phyloP scores from a whole-genome alignment of 2,329 filamentous ascomycete species.

The Fonsecaea erecta region DNA sequence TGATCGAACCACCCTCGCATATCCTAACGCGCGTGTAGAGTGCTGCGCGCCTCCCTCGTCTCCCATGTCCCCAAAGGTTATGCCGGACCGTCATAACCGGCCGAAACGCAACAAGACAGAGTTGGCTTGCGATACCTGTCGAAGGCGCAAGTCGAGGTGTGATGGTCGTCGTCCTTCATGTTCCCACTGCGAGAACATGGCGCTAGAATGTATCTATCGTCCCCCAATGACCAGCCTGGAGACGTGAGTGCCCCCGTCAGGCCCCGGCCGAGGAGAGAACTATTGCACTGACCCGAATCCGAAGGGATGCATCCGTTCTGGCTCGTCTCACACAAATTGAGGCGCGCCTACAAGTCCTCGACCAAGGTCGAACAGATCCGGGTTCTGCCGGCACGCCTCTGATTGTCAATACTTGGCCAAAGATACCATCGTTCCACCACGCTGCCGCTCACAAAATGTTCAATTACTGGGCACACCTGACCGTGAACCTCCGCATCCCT shows the following conservation, averaged over 20 bases:
- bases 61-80: conserved; percentile 8
- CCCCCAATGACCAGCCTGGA: conserved; percentile 16
- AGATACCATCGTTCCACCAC: conserved; percentile 16
- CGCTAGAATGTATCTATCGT: conserved; percentile 15
- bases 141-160: conserved; percentile 12
- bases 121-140: conserved; percentile 19
- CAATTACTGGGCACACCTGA: conserved; percentile 19
- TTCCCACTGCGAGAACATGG: conserved; percentile 15
- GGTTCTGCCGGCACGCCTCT: neutral
- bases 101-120: conserved; percentile 23
- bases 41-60: neutral
- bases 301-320: conserved; percentile 17
- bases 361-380: conserved; percentile 10
- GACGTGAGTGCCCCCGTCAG: conserved; percentile 8
- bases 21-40: neutral
- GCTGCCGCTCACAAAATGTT: conserved; percentile 24
- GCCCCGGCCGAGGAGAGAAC: neutral
- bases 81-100: conserved; percentile 5
- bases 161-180: conserved; percentile 17
- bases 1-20: neutral
- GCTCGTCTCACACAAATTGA: conserved; percentile 12
- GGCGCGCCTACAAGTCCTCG: conserved; percentile 12
- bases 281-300: neutral
- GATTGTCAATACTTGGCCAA: conserved; percentile 11
- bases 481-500: conserved; percentile 12